Evolutionary conservation across 129 eudicot species (phyloP).

Genomic region (Flaveria brownii): DNA sequence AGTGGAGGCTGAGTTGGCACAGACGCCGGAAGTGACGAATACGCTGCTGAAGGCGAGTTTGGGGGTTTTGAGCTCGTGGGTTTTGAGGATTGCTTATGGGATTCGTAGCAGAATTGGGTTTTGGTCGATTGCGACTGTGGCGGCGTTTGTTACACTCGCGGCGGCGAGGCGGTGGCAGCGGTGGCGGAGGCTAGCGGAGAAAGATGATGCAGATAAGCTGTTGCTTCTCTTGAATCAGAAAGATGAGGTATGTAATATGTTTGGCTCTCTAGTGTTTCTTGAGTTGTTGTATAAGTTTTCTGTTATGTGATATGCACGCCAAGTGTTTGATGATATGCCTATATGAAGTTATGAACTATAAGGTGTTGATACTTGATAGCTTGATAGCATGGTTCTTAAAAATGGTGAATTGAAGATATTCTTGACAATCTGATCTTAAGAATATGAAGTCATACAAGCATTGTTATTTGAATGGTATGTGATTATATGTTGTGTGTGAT

Average conservation of each 20-base stretch:
- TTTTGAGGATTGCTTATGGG: constrained; percentile 27
- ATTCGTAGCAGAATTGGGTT: constrained; percentile 32
- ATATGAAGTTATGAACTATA: background rate
- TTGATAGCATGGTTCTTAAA: background rate
- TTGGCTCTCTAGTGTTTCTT: too few species aligned
- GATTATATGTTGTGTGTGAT: background rate
- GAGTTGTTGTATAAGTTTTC: background rate
- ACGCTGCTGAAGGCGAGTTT: constrained; percentile 23
- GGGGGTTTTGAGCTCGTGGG: constrained; percentile 35
- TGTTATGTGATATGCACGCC: constrained; percentile 1
- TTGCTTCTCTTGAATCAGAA: constrained; percentile 28
- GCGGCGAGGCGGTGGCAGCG: constrained; percentile 35
- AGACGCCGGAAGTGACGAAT: constrained; percentile 1
- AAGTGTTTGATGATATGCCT: constrained; percentile 36
- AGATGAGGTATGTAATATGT: constrained; percentile 28
- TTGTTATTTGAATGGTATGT: background rate
- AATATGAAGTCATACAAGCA: background rate
- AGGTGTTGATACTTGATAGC: background rate
- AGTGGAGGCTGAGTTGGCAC: constrained; percentile 22
- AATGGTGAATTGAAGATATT: background rate
- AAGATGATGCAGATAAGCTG: constrained; percentile 20
- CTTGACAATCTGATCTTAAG: too few species aligned
- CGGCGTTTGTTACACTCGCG: constrained; percentile 4
- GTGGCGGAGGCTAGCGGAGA: constrained; percentile 22
- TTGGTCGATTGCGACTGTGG: constrained; percentile 33